A percentile compares a stretch with the other conserved stretches of the same genome.
Conservation (phyloP, 2,329 filamentous ascomycete genomes). For the Stromatinia cepivora region DNA sequence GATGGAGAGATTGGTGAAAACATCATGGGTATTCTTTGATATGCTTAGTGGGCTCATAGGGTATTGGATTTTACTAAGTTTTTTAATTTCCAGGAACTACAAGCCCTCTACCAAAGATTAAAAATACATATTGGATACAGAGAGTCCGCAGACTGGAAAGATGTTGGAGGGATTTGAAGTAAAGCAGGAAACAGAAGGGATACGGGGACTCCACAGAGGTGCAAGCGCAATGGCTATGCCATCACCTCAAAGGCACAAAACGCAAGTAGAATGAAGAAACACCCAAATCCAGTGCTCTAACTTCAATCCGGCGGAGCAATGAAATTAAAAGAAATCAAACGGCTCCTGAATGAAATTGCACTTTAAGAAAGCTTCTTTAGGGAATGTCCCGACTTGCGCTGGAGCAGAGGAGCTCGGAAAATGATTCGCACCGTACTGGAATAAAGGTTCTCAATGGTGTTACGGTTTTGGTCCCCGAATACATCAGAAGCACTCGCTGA, state of each 20-base stretch:
- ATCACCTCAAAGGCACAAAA: neutral
- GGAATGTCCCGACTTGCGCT: neutral
- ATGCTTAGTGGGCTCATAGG: neutral
- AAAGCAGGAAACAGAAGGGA: neutral
- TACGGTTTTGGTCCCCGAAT: neutral
- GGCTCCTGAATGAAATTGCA: neutral
- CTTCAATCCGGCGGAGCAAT: neutral
- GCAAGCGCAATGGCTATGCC: neutral
- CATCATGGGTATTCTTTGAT: neutral
- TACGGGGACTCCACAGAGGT: neutral
- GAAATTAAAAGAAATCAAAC: neutral
- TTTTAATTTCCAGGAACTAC: neutral
- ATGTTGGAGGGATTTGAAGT: neutral
- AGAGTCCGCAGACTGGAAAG: neutral
- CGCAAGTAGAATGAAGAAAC: neutral
- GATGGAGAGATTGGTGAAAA: neutral
- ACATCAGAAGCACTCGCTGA: constrained; percentile 4
- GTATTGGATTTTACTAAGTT: neutral
- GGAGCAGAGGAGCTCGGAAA: neutral
- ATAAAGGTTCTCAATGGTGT: neutral
- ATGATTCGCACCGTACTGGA: neutral
- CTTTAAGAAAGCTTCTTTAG: neutral
- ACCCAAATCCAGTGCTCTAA: neutral
- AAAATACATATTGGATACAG: neutral
- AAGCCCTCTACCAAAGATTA: neutral